Evolutionary conservation across 306 rosid genomes (phyloP), one percentile per base, ranked within the genome.

Genomic region (Styphnolobium japonicum): DNA sequence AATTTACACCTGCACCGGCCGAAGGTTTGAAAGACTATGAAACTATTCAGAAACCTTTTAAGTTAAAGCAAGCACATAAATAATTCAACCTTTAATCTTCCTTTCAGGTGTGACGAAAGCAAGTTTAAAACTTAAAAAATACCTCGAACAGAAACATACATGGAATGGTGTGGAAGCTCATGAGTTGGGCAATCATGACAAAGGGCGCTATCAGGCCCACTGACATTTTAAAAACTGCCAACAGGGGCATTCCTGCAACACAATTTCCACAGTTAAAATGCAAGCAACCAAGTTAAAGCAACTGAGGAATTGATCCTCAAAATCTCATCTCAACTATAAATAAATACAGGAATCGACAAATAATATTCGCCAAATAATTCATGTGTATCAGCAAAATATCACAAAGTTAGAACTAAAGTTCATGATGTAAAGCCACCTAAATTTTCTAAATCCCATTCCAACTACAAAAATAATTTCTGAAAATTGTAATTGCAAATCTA

Each of bases 191-290:
- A 90, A 73, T 65, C 66, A 69, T 37, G 84, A 81, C 94, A 86
- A 64, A 88, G 85, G 61, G 79, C 63, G 80, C 62, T 78, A 33
- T 83, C 86, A 78, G 90, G 86, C 66, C 92, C 92, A 62, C 71
- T 86, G 61, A 57, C 84, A 43, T 84, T 88, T 89, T 90, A 88
- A 25, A 70, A 88, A 48, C 90, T 88, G 48, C 94, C 94, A 71
- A 90, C 82, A 67, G 92, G 92, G 94, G 84, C 92, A 90, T 78
- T 90, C 94, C 94, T 90, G 76, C 78, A 84, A 61, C n/a, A 63
- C 43, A 78, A 81, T 66, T 73, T 56, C 48, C 63, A 16, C 18
- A 4, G 43, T 70, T 71, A 31, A 53, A 51, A 14, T 31, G 25
- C 33, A 31, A 33, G 48, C 4, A 19, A 34, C 33, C 34, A 71